phyloP scores from a whole-genome alignment of 2,329 filamentous ascomycete genomes.

The Pyrenophora tritici-repentis region DNA sequence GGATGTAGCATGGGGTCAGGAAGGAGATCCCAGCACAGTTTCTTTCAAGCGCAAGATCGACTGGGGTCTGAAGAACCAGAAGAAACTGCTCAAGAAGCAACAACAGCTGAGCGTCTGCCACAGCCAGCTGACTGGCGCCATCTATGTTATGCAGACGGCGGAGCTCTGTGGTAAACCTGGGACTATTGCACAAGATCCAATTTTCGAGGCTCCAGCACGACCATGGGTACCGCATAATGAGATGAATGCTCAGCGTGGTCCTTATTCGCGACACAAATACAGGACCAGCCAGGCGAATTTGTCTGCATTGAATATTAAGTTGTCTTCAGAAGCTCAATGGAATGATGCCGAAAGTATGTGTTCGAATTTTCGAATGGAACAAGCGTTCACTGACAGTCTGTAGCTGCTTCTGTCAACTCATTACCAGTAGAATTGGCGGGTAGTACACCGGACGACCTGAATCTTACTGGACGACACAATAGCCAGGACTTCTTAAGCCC shows the following conservation, averaged over 20 bases:
- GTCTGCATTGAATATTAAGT: slow-evolving; percentile 27
- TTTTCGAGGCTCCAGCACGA: slow-evolving; percentile 26
- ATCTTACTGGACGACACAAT: slow-evolving; percentile 15
- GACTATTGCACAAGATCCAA: slow-evolving; percentile 16
- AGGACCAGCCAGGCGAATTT: slow-evolving; percentile 27
- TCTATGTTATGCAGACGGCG: slow-evolving; percentile 34
- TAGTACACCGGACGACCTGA: slow-evolving; percentile 32
- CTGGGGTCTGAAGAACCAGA: slow-evolving; percentile 37
- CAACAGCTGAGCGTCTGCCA: slow-evolving; percentile 31
- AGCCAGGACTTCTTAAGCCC: slow-evolving; percentile 10
- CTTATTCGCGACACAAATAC: slow-evolving; percentile 31
- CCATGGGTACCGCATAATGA: slow-evolving; percentile 26
- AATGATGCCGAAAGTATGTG: slow-evolving; percentile 23
- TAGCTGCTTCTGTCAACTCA: slow-evolving; percentile 23
- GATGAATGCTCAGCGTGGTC: slow-evolving; percentile 22
- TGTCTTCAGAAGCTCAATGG: slow-evolving; percentile 20
- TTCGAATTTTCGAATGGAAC: not conserved
- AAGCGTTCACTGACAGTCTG: slow-evolving; percentile 6
- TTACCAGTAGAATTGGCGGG: slow-evolving; percentile 34
- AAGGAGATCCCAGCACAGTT: slow-evolving; percentile 27
- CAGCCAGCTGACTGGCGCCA: slow-evolving; percentile 31
- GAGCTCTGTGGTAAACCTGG: slow-evolving; percentile 26
- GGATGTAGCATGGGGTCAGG: slow-evolving; percentile 26
- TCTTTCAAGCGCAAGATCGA: slow-evolving; percentile 36
- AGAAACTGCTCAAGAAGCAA: slow-evolving; percentile 28